Conservation (phyloP, 306 rosid species). For the Cyamopsis tetragonoloba region DNA sequence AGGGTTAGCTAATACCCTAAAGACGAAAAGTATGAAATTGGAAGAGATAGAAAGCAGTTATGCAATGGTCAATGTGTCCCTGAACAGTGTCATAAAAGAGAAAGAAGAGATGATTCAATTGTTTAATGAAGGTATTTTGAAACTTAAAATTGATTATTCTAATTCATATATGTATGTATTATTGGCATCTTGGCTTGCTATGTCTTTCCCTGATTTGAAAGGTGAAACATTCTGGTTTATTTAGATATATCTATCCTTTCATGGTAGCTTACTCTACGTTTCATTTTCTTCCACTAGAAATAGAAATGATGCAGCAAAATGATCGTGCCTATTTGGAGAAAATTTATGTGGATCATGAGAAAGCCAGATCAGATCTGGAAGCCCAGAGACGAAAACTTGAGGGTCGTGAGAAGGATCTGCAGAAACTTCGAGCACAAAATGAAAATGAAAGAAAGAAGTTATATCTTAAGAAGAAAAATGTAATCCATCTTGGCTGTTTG, state of each 20-base stretch:
- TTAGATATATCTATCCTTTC: neutral
- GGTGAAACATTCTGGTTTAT: neutral
- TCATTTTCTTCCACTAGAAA: conserved; percentile 39
- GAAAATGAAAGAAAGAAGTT: conserved; percentile 51
- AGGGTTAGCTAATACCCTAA: conserved; percentile 46
- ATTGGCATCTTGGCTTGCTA: neutral
- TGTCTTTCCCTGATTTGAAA: neutral
- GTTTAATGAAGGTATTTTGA: conserved; percentile 47
- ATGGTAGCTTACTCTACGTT: conserved; percentile 9
- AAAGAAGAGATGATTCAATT: conserved; percentile 41
- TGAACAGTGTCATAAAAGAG: conserved; percentile 37
- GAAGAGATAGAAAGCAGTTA: conserved; percentile 41
- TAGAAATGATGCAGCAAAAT: conserved; percentile 36
- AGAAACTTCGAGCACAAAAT: conserved; percentile 41
- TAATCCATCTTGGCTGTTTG: conserved; percentile 26
- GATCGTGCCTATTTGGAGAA: conserved; percentile 26
- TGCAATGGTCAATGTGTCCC: conserved; percentile 29
- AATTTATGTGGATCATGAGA: conserved; percentile 43
- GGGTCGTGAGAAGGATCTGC: conserved; percentile 46
- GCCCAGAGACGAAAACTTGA: conserved; percentile 43
- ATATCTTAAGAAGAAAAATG: conserved; percentile 45
- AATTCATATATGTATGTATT: neutral
- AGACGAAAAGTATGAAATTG: conserved; percentile 36
- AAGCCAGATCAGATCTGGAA: conserved; percentile 37
- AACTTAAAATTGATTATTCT: neutral